Evolutionary conservation across 306 rosid species (phyloP).

Genomic region (Arachis stenosperma): DNA sequence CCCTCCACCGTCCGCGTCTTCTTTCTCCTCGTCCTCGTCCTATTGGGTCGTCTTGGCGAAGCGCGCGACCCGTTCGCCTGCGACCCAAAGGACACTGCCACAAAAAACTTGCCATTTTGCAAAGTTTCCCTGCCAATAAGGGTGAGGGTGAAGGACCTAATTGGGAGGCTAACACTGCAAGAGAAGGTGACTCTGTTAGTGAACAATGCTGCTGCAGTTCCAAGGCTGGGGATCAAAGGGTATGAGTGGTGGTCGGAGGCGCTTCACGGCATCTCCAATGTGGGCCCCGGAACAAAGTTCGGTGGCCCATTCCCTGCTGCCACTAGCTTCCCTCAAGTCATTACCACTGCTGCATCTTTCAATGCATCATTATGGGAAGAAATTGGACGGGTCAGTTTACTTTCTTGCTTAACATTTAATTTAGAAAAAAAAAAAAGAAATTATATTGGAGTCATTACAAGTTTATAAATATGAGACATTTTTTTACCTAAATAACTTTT

Average conservation of each 20-base stretch:
- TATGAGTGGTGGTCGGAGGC: constrained; percentile 98
- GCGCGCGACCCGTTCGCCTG: constrained; percentile 72
- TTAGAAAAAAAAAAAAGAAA: too few relatives aligned
- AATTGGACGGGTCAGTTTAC: constrained; percentile 66
- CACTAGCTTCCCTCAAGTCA: constrained; percentile 91
- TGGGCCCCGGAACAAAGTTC: constrained; percentile 83
- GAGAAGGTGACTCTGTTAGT: constrained; percentile 72
- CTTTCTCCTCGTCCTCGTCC: constrained; percentile 1
- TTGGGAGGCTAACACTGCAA: constrained; percentile 64
- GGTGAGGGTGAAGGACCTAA: constrained; percentile 67
- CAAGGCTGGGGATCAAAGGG: constrained; percentile 69
- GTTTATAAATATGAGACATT: too few relatives aligned
- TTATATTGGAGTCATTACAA: too few relatives aligned
- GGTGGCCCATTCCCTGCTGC: constrained; percentile 70
- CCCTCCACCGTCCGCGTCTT: constrained; percentile 5
- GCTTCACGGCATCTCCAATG: constrained; percentile 87
- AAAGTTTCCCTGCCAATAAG: constrained; percentile 35
- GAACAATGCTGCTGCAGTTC: constrained; percentile 67
- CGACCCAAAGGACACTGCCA: constrained; percentile 48
- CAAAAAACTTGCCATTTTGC: constrained; percentile 57
- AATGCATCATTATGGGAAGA: constrained; percentile 82
- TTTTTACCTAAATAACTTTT: too few relatives aligned
- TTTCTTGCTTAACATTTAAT: too few relatives aligned
- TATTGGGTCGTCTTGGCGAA: constrained; percentile 15
- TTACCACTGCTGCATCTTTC: constrained; percentile 85